Conservation (phyloP, 1,139 yeast species). For the Hemisphaericaspora lyxosophila region DNA sequence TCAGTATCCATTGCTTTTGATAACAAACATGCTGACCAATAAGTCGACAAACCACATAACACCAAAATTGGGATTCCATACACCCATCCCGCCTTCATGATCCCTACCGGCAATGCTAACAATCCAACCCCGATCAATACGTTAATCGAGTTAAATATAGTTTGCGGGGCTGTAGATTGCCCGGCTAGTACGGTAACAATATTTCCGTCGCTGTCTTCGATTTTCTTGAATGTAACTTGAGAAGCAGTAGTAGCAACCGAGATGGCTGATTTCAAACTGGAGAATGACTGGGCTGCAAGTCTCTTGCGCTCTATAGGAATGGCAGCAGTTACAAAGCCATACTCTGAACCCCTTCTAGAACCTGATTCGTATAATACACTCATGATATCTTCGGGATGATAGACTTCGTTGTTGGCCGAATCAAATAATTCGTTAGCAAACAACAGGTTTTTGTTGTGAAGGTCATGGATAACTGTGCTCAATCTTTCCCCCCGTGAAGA, state of each 20-base stretch:
- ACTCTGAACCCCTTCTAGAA: constrained; percentile 32
- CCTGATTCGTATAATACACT: constrained; percentile 28
- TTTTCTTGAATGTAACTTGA: constrained; percentile 58
- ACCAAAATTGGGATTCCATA: constrained; percentile 40
- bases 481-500: constrained; percentile 62
- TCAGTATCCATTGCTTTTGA: constrained; percentile 64
- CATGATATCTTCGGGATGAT: constrained; percentile 41
- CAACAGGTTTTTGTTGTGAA: constrained; percentile 27
- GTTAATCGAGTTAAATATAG: constrained; percentile 48
- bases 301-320: constrained; percentile 25
- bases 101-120: constrained; percentile 49
- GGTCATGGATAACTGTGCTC: constrained; percentile 51
- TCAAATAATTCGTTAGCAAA: constrained; percentile 21
- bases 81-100: constrained; percentile 48
- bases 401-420: constrained; percentile 32
- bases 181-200: constrained; percentile 75
- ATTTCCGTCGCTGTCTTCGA: constrained; percentile 73
- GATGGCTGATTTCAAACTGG: constrained; percentile 35
- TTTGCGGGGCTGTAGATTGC: constrained; percentile 63
- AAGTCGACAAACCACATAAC: constrained; percentile 42
- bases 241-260: constrained; percentile 48
- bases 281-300: constrained; percentile 32
- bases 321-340: constrained; percentile 15
- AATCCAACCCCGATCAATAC: constrained; percentile 51
- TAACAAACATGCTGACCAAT: constrained; percentile 46